Percentiles rank a stretch among this genome's conserved stretches.
These are phyloP conservation scores for Teratosphaeria nubilosa DNA, from an alignment of 2,329 filamentous ascomycete species.

Conservation along the genomic window DNA sequence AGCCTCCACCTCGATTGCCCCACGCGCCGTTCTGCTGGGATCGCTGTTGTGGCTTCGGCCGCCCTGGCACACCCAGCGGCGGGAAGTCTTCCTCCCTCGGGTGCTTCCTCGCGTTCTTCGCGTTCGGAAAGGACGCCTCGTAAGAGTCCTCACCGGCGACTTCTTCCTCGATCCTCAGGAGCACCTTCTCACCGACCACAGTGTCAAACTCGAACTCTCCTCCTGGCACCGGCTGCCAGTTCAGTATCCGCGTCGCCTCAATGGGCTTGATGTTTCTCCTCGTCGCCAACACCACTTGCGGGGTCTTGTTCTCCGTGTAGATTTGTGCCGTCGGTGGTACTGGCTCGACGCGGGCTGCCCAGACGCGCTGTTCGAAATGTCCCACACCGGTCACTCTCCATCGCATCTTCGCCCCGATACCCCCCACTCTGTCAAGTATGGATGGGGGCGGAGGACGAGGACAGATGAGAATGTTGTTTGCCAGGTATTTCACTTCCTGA, in stretches of 20 bases:
- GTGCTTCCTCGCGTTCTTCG: constrained; percentile 52
- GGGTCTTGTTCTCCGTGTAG: constrained; percentile 69
- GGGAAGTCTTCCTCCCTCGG: constrained; percentile 45
- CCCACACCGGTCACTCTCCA: constrained; percentile 77
- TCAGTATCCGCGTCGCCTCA: constrained; percentile 70
- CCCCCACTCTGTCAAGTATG: constrained; percentile 75
- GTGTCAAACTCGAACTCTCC: constrained; percentile 68
- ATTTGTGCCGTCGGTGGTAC: constrained; percentile 55
- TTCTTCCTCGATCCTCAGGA: constrained; percentile 72
- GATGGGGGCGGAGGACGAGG: constrained; percentile 61
- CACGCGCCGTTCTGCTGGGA: constrained; percentile 1
- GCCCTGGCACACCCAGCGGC: constrained; percentile 18
- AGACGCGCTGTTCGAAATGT: constrained; percentile 68
- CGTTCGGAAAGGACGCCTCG: constrained; percentile 53
- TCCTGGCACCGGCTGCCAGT: constrained; percentile 64
- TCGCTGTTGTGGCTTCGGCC: constrained; percentile 23
- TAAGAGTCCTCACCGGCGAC: constrained; percentile 51
- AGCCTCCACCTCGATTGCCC: constrained; percentile 14
- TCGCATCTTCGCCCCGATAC: constrained; percentile 68
- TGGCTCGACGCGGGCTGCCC: constrained; percentile 73
- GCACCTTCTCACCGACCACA: constrained; percentile 74
- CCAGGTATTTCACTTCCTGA: constrained; percentile 67
- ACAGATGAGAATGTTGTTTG: constrained; percentile 84
- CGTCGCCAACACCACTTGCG: constrained; percentile 73
- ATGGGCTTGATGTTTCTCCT: constrained; percentile 64